Percentiles rank a stretch among this genome's conserved stretches.
Conservation (phyloP, 768 basidiomycete species). For the Serpula lacrymans region DNA sequence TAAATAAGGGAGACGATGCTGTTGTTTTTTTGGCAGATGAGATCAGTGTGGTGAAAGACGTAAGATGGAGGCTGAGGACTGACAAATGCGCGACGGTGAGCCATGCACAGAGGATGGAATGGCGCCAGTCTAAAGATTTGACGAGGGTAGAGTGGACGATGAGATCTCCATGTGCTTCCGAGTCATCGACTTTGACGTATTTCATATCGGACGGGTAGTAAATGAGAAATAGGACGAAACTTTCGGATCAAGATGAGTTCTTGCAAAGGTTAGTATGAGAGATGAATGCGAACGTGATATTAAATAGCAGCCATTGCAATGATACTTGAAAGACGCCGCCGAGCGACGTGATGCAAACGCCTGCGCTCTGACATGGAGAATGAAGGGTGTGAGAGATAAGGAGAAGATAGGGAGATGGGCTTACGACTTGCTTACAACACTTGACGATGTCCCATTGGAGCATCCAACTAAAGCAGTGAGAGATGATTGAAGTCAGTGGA, state of each 20-base stretch:
- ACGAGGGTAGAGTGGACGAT: conserved; percentile 40
- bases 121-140: conserved; percentile 64
- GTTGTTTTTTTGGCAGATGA: conserved; percentile 6
- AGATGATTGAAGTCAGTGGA: neutral
- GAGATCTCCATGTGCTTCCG: conserved; percentile 39
- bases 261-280: neutral
- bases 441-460: conserved; percentile 80
- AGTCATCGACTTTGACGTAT: conserved; percentile 47
- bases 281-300: conserved; percentile 64
- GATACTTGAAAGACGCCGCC: conserved; percentile 82
- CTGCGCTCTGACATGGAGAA: conserved; percentile 48
- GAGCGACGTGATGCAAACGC: conserved; percentile 72
- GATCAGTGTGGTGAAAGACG: too few relatives aligned
- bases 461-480: conserved; percentile 52
- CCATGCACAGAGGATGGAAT: conserved; percentile 76
- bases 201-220: conserved; percentile 90
- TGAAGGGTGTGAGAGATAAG: conserved; percentile 1
- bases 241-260: conserved; percentile 30
- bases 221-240: conserved; percentile 85
- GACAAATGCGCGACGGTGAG: conserved; percentile 73
- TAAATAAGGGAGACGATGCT: conserved; percentile 52
- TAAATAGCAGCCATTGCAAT: conserved; percentile 83
- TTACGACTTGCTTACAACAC: conserved; percentile 76
- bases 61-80: conserved; percentile 22
- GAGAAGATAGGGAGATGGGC: conserved; percentile 31